Conservation (phyloP, 805 yeast genomes). For the Ogataea nakhonphanomensis region DNA sequence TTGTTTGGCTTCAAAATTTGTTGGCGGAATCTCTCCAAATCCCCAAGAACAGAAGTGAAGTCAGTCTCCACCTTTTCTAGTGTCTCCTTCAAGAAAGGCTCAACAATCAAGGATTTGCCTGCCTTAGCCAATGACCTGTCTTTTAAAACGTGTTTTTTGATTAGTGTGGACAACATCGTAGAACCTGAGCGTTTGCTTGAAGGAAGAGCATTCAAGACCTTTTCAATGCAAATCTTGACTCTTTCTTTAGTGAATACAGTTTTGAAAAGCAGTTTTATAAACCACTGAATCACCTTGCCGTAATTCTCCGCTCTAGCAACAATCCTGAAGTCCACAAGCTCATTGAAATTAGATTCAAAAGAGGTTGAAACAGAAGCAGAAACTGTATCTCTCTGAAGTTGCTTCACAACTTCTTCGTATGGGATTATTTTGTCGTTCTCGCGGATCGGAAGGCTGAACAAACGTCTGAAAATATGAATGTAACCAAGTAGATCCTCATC, state of each 20-base stretch:
- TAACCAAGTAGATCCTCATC: constrained; percentile 58
- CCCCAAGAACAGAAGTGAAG: constrained; percentile 42
- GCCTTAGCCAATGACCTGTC: constrained; percentile 63
- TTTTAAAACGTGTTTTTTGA: constrained; percentile 42
- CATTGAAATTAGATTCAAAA: constrained; percentile 59
- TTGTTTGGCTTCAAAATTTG: constrained; percentile 56
- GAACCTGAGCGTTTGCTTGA: constrained; percentile 63
- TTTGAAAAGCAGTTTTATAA: constrained; percentile 58
- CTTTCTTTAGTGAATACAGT: constrained; percentile 71
- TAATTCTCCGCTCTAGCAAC: constrained; percentile 64
- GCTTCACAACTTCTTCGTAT: constrained; percentile 73
- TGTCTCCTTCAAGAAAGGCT: constrained; percentile 48
- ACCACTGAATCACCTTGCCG: constrained; percentile 70
- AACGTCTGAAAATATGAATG: constrained; percentile 58
- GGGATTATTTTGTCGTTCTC: constrained; percentile 59
- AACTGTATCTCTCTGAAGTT: constrained; percentile 70
- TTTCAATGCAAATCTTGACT: constrained; percentile 62
- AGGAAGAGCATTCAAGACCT: constrained; percentile 54
- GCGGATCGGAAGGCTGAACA: constrained; percentile 66
- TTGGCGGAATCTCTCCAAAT: constrained; percentile 49
- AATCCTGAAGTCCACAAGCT: constrained; percentile 58
- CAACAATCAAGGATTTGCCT: constrained; percentile 62
- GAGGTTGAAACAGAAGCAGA: constrained; percentile 55
- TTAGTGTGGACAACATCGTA: constrained; percentile 62
- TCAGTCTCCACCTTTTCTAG: constrained; percentile 53